Percentiles rank a stretch among this genome's conserved stretches.
Evolutionary conservation across 805 yeast species (phyloP).

Genomic region (Komagataella kurtzmanii): DNA sequence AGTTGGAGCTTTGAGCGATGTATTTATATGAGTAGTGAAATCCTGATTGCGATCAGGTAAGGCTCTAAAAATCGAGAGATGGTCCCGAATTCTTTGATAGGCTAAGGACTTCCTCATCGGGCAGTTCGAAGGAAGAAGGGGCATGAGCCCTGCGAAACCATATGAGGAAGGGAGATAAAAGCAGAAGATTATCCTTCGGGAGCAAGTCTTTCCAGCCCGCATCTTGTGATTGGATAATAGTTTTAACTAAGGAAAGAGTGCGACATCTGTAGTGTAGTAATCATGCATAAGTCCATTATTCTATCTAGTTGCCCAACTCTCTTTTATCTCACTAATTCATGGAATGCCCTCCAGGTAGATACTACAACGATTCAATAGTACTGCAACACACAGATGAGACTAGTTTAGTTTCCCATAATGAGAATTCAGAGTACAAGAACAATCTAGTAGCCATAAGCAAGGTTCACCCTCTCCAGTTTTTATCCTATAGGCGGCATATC

Average conservation of each 20-base stretch:
- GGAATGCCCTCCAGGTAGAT: background rate
- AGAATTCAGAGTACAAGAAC: slow-evolving; percentile 1
- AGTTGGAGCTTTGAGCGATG: background rate
- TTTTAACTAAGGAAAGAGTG: background rate
- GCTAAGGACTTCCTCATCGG: background rate
- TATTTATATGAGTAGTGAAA: background rate
- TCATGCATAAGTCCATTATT: background rate
- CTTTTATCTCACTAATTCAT: background rate
- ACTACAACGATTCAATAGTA: background rate
- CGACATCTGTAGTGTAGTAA: background rate
- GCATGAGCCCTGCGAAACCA: background rate
- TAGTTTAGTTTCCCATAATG: background rate
- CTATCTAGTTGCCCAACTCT: background rate
- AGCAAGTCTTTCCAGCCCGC: background rate
- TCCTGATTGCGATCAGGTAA: background rate
- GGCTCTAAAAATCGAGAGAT: background rate
- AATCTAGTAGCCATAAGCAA: background rate
- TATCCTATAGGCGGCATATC: background rate
- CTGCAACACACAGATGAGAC: background rate
- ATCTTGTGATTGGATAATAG: background rate
- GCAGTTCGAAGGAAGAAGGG: background rate
- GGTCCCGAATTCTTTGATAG: background rate
- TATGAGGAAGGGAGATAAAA: background rate
- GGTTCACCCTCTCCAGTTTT: background rate
- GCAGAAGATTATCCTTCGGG: background rate